Evolutionary conservation across 2,329 filamentous ascomycete genomes (phyloP).

Genomic region (Fusarium sp.): DNA sequence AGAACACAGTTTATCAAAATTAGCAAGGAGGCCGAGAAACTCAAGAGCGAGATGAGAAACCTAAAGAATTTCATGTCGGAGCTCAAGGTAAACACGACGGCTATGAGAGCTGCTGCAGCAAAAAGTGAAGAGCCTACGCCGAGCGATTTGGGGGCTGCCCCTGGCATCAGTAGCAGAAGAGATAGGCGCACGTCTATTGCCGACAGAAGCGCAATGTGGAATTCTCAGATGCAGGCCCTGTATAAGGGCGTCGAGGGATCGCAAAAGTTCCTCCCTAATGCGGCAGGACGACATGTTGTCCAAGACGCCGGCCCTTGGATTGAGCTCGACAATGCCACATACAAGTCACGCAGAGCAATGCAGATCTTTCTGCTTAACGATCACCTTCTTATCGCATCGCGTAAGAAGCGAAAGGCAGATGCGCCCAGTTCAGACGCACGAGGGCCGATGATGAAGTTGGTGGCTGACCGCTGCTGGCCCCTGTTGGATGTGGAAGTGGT

Average conservation of each 20-base stretch:
- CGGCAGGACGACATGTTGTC: constrained; percentile 91
- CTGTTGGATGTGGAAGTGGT: constrained; percentile 92
- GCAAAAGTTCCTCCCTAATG: constrained; percentile 93
- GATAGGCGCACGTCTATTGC: constrained; percentile 92
- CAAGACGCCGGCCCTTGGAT: constrained; percentile 95
- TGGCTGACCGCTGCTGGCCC: constrained; percentile 95
- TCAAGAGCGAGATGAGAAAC: constrained; percentile 95
- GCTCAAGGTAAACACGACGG: constrained; percentile 80
- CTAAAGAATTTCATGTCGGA: constrained; percentile 92
- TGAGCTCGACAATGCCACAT: constrained; percentile 95
- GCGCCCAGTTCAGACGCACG: constrained; percentile 62
- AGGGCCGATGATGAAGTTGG: constrained; percentile 76
- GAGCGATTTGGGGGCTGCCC: constrained; percentile 58
- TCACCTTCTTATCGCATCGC: constrained; percentile 88
- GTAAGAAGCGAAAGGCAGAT: constrained; percentile 91
- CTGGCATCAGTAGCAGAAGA: constrained; percentile 70
- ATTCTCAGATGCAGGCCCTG: constrained; percentile 76
- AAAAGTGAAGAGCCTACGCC: constrained; percentile 61
- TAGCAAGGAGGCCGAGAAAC: constrained; percentile 97
- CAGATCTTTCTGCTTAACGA: constrained; percentile 95
- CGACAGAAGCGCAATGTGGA: constrained; percentile 74
- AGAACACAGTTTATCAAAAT: constrained; percentile 99
- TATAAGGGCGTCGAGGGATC: constrained; percentile 99
- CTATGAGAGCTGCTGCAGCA: constrained; percentile 69
- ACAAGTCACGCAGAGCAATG: constrained; percentile 90